These are phyloP conservation scores for Phytomonas francai DNA, from an alignment of 208 protist species.

Conservation along the genomic window DNA sequence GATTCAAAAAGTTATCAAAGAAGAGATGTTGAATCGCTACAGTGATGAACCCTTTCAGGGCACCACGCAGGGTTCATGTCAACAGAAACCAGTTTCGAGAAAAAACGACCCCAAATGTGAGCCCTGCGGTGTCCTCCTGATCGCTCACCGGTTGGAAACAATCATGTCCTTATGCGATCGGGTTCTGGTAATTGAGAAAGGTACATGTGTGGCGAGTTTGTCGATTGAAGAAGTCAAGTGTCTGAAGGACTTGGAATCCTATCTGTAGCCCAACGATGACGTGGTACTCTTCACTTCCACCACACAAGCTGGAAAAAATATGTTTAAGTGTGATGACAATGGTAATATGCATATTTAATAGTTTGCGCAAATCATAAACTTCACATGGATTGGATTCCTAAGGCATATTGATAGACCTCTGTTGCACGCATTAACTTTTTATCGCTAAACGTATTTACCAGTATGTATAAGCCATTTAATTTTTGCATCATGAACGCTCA, in stretches of 20 bases:
- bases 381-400: not conserved
- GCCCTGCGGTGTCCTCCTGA: slow-evolving; percentile 90
- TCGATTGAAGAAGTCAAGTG: slow-evolving; percentile 32
- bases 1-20: slow-evolving; percentile 89
- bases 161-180: slow-evolving; percentile 88
- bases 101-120: slow-evolving; percentile 3
- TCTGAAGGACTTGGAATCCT: slow-evolving; percentile 45
- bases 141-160: slow-evolving; percentile 95
- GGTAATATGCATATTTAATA: slow-evolving; percentile 3
- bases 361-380: not conserved
- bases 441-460: not conserved
- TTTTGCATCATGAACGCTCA: not conserved
- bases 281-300: not conserved
- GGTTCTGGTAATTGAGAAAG: slow-evolving; percentile 78
- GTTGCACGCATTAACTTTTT: not conserved
- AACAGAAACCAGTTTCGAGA: not conserved
- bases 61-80: not conserved
- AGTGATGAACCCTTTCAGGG: not conserved
- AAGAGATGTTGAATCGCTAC: slow-evolving; percentile 39
- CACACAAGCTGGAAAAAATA: slow-evolving; percentile 1
- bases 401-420: not conserved
- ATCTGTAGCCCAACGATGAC: slow-evolving; percentile 16
- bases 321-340: slow-evolving; percentile 2
- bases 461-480: slow-evolving; percentile 2
- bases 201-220: slow-evolving; percentile 34